Percentiles rank a stretch among this genome's conserved stretches.
Evolutionary conservation across 345 rosid genomes (phyloP).

Genomic region (Bruguiera gymnorhiza): DNA sequence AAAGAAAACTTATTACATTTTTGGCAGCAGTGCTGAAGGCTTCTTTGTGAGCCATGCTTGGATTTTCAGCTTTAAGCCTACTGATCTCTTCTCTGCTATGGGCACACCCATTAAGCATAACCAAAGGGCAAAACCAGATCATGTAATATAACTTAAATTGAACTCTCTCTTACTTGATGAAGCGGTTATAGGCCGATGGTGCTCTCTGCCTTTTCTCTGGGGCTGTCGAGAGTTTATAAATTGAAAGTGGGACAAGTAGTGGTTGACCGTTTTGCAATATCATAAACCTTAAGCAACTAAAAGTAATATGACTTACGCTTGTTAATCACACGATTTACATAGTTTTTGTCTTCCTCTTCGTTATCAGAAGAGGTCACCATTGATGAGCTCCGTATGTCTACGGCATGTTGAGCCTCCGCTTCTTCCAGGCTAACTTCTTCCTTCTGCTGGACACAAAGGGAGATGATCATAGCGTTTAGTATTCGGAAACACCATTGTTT

Average conservation of each 20-base stretch:
- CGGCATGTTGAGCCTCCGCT: conserved; percentile 31
- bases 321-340: conserved; percentile 58
- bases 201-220: conserved; percentile 98
- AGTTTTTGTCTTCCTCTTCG: conserved; percentile 58
- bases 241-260: background rate
- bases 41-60: conserved; percentile 92
- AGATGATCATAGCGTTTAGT: no score
- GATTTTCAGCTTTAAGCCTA: conserved; percentile 90
- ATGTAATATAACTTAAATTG: background rate
- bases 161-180: conserved; percentile 68
- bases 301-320: conserved; percentile 59
- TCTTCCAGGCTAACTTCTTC: conserved; percentile 37
- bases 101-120: conserved; percentile 6
- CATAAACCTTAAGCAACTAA: background rate
- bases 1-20: conserved; percentile 51
- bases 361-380: conserved; percentile 55
- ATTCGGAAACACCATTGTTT: background rate
- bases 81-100: conserved; percentile 85
- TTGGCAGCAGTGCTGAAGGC: conserved; percentile 98
- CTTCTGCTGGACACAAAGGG: conserved; percentile 31
- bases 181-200: conserved; percentile 90
- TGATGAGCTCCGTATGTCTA: conserved; percentile 39
- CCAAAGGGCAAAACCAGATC: background rate
- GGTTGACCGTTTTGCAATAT: no score
- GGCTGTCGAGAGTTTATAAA: conserved; percentile 36